phyloP scores from a whole-genome alignment of 1,284 basidiomycete genomes.

The Tylopilus orsonianus region DNA sequence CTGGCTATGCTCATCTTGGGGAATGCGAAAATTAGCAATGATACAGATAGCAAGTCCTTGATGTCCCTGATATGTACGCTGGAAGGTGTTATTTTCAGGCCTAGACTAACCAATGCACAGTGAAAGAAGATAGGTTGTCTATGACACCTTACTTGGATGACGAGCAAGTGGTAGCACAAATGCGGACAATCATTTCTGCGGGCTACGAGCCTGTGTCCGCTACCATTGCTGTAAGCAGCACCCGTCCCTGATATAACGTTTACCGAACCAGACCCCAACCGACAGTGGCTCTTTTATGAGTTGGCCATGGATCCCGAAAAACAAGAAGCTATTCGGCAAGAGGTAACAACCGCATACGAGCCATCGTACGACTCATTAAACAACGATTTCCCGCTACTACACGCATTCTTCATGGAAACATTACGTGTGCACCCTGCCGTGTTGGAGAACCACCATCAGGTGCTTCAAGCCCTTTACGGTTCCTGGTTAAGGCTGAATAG shows the following conservation, averaged over 20 bases:
- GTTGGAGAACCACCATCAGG: constrained; percentile 60
- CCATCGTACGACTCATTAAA: constrained; percentile 52
- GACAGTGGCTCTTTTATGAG: constrained; percentile 59
- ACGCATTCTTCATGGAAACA: constrained; percentile 57
- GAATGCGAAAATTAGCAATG: constrained; percentile 46
- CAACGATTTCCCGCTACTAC: constrained; percentile 48
- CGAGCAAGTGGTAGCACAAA: constrained; percentile 53
- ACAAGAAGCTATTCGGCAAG: constrained; percentile 50
- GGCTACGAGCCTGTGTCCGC: constrained; percentile 64
- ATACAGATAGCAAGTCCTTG: constrained; percentile 44
- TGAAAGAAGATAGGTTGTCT: constrained; percentile 40
- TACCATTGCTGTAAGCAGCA: constrained; percentile 44
- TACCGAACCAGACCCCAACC: constrained; percentile 2
- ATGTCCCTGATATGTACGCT: constrained; percentile 52
- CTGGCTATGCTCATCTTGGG: constrained; percentile 51
- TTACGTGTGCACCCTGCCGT: constrained; percentile 60
- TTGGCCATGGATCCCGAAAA: constrained; percentile 45
- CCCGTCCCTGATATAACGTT: constrained; percentile 1
- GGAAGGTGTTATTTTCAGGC: neutral
- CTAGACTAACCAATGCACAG: constrained; percentile 28
- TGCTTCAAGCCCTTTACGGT: constrained; percentile 16
- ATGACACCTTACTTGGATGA: constrained; percentile 41
- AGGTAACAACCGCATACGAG: constrained; percentile 42
- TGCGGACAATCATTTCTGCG: constrained; percentile 61
- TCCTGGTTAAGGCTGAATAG: constrained; percentile 4